phyloP scores from a whole-genome alignment of 2,329 filamentous ascomycete genomes.

The Xylaria sp. region DNA sequence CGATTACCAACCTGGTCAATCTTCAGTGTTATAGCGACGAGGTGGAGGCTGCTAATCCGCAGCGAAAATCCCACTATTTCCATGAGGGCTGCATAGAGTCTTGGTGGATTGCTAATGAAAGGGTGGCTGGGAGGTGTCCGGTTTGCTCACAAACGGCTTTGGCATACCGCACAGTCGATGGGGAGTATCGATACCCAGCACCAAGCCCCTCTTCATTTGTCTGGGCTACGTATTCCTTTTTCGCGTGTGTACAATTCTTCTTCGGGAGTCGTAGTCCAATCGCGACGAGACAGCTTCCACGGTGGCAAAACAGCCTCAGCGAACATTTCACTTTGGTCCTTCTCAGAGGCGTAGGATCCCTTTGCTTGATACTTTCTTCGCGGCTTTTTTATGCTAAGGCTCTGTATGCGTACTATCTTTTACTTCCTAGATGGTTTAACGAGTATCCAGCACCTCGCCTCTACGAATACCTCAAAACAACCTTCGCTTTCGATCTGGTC shows the following conservation, averaged over 20 bases:
- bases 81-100: not conserved
- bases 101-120: not conserved
- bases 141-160: not conserved
- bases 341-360: not conserved
- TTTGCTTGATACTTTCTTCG: not conserved
- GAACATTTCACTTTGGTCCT: not conserved
- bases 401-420: not conserved
- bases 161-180: not conserved
- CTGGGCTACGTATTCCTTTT: constrained; percentile 3
- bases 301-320: not conserved
- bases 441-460: not conserved
- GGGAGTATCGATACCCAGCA: not conserved
- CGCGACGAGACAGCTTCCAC: not conserved
- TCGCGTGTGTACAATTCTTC: not conserved
- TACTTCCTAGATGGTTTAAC: not conserved
- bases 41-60: not conserved
- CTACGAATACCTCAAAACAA: not conserved
- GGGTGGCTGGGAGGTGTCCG: not conserved
- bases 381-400: not conserved
- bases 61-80: not conserved
- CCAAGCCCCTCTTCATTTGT: not conserved
- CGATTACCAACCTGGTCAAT: not conserved
- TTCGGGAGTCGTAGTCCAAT: not conserved
- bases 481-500: not conserved
- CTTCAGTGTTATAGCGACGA: not conserved